Base-by-base conservation (phyloP, 2,329 filamentous ascomycete genomes). In the Arthrobotrys sinensis region DNA sequence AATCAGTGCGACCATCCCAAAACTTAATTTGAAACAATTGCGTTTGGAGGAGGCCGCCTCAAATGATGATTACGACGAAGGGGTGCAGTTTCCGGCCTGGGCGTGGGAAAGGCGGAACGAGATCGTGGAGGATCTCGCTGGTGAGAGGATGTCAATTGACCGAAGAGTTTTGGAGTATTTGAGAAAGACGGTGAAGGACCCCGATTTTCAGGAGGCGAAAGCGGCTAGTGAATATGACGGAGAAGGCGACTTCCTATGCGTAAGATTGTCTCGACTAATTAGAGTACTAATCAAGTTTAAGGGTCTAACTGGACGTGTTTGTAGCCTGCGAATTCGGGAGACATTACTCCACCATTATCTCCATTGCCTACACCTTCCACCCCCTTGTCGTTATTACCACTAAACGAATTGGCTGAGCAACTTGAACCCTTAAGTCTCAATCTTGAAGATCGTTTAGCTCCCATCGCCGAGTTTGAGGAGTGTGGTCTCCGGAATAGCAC, bases 101-200 rank as follows among this genome's bases (percentile, higher is more conserved):
- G 67, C 62, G 3, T 72, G 75, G 67, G 75, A 78, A 14, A 53
- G 75, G 48, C 43, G 45, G 28, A 78, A 78, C 34, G 75, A 78
- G n/a, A 72, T 78, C 14, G 12, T 16, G 1, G 52, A 53, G 19
- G 75, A 78, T 43, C 24, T 68, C 8, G 63, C 62, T 4, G 67
- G 32, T 3, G 75, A 78, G 19, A 78, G 60, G 21, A 78, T 78
- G 75, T 46, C 55, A 1, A 43, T 78, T 67, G 75, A 67, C 32
- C 28, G 75, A 5, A 50, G 16, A 7, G 67, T 72, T 36, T 36
- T 78, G 16, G 67, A 63, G 45, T 78, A 72, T 28, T 32, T 78
- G 38, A 72, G 63, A 34, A 48, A 45, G 10, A 64, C 34, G 12
- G 75, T 78, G 38, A 78, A 55, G 52, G 16, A 48, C 1, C 52